These are phyloP conservation scores for Tagetes erecta DNA, from an alignment of 129 eudicot genomes.

Conservation along the genomic window DNA sequence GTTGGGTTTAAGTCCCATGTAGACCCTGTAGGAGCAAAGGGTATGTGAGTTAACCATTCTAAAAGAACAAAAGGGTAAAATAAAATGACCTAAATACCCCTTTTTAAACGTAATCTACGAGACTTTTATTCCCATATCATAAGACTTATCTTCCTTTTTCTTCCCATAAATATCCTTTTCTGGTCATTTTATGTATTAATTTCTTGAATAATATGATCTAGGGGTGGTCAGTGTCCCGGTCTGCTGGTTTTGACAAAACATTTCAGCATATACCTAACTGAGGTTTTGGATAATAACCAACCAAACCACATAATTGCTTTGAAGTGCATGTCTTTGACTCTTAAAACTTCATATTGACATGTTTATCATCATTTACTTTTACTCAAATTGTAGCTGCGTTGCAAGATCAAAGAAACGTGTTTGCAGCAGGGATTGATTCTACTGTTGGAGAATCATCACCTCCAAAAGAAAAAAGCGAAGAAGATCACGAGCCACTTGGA, in stretches of 20 bases:
- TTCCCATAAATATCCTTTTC: no score
- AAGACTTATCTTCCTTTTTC: neutral
- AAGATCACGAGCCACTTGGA: conserved; percentile 44
- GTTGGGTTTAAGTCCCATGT: no score
- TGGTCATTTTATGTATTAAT: no score
- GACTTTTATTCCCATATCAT: neutral
- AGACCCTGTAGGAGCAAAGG: no score
- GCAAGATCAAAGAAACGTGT: conserved; percentile 58
- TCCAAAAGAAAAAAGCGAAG: conserved; percentile 37
- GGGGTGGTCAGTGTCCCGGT: no score
- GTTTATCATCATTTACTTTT: neutral
- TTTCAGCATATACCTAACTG: no score
- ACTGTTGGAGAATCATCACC: conserved; percentile 65
- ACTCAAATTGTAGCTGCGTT: conserved; percentile 48
- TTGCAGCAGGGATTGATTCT: conserved; percentile 41
- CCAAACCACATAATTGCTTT: neutral
- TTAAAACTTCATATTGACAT: neutral
- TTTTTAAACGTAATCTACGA: no score
- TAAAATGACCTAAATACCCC: neutral
- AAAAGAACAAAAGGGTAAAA: neutral
- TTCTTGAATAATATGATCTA: no score
- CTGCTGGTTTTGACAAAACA: no score
- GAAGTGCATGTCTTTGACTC: neutral
- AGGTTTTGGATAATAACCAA: no score
- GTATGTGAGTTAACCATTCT: no score